Base-by-base conservation (phyloP, 2,329 filamentous ascomycete genomes). In the Macrophomina tecta region DNA sequence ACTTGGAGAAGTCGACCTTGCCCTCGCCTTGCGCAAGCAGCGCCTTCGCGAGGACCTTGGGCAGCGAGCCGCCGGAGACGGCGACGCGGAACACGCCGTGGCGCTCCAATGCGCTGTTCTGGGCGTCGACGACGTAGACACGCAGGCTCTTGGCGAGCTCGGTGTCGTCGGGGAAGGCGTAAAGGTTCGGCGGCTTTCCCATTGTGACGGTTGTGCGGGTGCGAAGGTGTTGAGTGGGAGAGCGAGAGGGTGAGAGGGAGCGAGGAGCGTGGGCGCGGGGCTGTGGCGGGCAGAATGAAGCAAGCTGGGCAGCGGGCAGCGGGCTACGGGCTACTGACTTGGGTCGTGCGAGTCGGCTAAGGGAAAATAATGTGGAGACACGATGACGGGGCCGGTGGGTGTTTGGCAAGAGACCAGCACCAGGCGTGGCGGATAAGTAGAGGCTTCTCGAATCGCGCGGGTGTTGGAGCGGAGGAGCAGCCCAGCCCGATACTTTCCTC, bases 11-110 rank as follows among this genome's bases (percentile, higher is more conserved):
- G 73, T 91, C 84, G 72, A 94, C 81, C 45, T 77, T 79, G 58
- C 81, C 83, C 68, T 83, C 79, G 81, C 81, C 71, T 75, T 82
- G 72, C 23, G 87, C 76, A 32, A 98, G 87, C 11, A 98, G 88
- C 9, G 93, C 93, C 78, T 92, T 88, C 53, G 93, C 93, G 49
- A 99, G 90, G 14, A 90, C 92, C 76, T 93, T 90, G 67, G 95
- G 95, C 53, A 99, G 88, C 16, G 94, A 97, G 73, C 95, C 95
- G 72, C 95, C 95, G 0, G 94, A 98, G 64, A 98, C 91, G 71
- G 90, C 95, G 68, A 99, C 85, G 80, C 96, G 94, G 86, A 99
- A 98, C 77, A 85, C 86, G 70, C 87, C 85, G 80, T 98, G 95
- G 69, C 94, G 91, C 71, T 85, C 82, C 70, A 98, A 82, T 68